Evolutionary conservation across 2,329 filamentous ascomycete genomes (phyloP).

Genomic region (Aspergillus ochraceoroseus): DNA sequence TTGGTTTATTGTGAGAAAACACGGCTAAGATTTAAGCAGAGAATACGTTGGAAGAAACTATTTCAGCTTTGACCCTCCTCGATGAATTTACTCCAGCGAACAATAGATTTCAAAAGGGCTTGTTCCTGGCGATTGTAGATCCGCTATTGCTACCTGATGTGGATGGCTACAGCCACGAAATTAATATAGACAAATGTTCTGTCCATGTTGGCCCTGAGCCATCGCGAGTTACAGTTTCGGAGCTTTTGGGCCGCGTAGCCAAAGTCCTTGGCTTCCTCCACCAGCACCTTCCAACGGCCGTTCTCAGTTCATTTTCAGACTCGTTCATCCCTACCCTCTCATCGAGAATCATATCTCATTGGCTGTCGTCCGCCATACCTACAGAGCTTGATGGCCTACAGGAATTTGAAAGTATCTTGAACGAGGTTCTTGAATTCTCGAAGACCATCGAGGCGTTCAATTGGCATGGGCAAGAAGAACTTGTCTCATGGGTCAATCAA

Average conservation of each 20-base stretch:
- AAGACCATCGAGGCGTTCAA: conserved; percentile 56
- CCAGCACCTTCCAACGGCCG: conserved; percentile 46
- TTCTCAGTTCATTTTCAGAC: conserved; percentile 56
- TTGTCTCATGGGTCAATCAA: conserved; percentile 74
- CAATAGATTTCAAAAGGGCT: conserved; percentile 32
- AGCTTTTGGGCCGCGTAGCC: conserved; percentile 44
- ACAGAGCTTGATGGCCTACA: conserved; percentile 65
- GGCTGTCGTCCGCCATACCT: conserved; percentile 73
- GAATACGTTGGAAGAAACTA: conserved; percentile 28
- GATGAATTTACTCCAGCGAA: conserved; percentile 30
- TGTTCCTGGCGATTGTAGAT: conserved; percentile 31
- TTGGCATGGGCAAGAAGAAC: conserved; percentile 58
- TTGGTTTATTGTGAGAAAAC: not conserved
- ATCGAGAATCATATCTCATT: conserved; percentile 63
- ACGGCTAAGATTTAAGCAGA: conserved; percentile 15
- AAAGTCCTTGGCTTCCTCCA: conserved; percentile 50
- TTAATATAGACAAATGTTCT: conserved; percentile 28
- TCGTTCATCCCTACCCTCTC: conserved; percentile 67
- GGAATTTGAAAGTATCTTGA: conserved; percentile 66
- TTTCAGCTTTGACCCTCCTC: conserved; percentile 31
- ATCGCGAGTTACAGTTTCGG: conserved; percentile 27
- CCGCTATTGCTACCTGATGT: conserved; percentile 30
- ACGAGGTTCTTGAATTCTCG: conserved; percentile 61
- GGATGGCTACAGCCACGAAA: conserved; percentile 24
- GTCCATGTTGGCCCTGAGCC: conserved; percentile 26